Base-by-base conservation (phyloP, 1,139 yeast genomes). In the Hansenula sp. region DNA sequence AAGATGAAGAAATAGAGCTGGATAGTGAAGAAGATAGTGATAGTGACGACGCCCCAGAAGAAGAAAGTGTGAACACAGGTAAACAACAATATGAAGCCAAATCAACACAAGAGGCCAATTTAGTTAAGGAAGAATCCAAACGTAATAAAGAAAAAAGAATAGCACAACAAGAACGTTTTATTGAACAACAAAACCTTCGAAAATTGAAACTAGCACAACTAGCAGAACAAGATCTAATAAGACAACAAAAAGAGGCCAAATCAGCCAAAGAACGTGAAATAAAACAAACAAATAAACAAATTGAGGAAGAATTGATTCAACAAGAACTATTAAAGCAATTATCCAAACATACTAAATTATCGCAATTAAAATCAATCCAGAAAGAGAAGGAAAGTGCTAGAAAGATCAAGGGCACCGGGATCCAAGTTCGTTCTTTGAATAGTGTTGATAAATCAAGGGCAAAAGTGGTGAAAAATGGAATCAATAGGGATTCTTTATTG, bases 91-190 rank as follows among this genome's bases (percentile, higher is more conserved):
- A 69, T 28, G 61, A 73, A 47, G 62, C 62, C 42, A 60, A 67
- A 43, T 67, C 73, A 47, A 66, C 65, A 41, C 63, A 69, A 47
- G 50, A 59, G 35, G 58, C 56, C 40, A 63, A 66, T 41, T 58
- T 68, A 19, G 62, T 69, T 42, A 65, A 64, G 41, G 62, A 66
- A 50, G 59, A 62, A 46, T 67, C 67, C 48, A 62, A 63, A 49
- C 57, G 60, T 46, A 67, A 71, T 51, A 72, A 68, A 59, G 76
- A 74, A 52, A 76, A 69, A 61, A 70, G 84, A 67, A 72, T 76
- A 60, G 64, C 70, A 54, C 71, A 70, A 50, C 74, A 78, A 53
- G 63, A 67, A 47, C 66, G 65, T 41, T 74, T 73, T 53, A 67
- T 45, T 29, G 61, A 71, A 49, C 76, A 78, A 55, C 82, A 79